Conservation (phyloP, 495 filamentous ascomycete species). For the Talaromyces proteolyticus region DNA sequence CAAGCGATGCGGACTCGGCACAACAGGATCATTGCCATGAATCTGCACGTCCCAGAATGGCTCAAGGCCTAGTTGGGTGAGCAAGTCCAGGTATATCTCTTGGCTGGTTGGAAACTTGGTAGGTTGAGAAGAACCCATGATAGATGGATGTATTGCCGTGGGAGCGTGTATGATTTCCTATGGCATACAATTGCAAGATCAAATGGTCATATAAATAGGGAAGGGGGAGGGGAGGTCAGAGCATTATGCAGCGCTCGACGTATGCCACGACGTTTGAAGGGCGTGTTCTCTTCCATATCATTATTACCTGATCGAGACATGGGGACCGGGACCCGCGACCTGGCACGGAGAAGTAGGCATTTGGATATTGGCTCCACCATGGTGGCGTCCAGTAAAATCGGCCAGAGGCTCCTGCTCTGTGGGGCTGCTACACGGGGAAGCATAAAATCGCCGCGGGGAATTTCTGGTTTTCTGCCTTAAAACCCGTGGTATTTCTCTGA, state of each 20-base stretch:
- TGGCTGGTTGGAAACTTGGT: conserved; percentile 6
- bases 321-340: too few species aligned
- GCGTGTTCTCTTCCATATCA: not conserved
- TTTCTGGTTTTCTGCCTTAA: not conserved
- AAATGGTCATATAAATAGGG: not conserved
- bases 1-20: not conserved
- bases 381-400: not conserved
- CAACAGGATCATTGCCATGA: not conserved
- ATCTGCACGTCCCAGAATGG: not conserved
- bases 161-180: not conserved
- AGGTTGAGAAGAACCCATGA: not conserved
- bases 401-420: not conserved
- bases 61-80: not conserved
- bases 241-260: not conserved
- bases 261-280: not conserved
- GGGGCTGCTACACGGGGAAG: not conserved
- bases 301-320: not conserved
- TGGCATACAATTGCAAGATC: not conserved
- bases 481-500: not conserved
- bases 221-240: not conserved
- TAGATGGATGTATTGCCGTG: not conserved
- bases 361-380: not conserved
- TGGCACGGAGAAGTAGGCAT: too few species aligned
- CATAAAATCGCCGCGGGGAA: not conserved
- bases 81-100: conserved; percentile 11